phyloP scores from a whole-genome alignment of 352 stramenopile species.

The Pythium sp. region DNA sequence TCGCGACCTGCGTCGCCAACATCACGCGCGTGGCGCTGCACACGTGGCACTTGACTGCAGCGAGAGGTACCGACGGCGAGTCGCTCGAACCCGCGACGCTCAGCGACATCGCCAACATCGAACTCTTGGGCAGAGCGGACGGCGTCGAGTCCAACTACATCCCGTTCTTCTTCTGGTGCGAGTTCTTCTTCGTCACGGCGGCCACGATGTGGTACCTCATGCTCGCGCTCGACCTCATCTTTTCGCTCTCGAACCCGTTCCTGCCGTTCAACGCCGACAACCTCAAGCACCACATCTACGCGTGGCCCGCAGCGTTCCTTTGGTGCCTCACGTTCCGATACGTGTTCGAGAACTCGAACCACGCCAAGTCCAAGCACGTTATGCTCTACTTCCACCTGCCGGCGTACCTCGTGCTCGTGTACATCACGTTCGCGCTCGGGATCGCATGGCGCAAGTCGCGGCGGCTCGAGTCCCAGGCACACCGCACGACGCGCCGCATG shows the following conservation, averaged over 20 bases:
- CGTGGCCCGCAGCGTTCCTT: constrained; percentile 66
- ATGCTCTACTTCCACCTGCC: constrained; percentile 72
- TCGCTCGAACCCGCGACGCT: constrained; percentile 38
- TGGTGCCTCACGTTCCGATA: constrained; percentile 76
- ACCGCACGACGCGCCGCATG: constrained; percentile 76
- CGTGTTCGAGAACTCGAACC: constrained; percentile 35
- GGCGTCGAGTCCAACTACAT: constrained; percentile 42
- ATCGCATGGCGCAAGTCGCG: constrained; percentile 69
- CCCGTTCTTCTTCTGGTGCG: constrained; percentile 80
- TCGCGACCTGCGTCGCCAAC: constrained; percentile 65
- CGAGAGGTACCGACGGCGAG: constrained; percentile 15
- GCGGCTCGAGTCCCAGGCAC: constrained; percentile 69
- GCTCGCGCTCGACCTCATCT: constrained; percentile 82
- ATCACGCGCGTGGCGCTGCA: constrained; percentile 63
- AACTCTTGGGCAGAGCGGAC: constrained; percentile 30
- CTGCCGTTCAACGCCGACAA: constrained; percentile 85
- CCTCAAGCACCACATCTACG: constrained; percentile 78
- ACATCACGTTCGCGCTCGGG: constrained; percentile 55
- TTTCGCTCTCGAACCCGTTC: constrained; percentile 86
- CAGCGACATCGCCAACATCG: constrained; percentile 57
- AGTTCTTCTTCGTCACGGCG: constrained; percentile 81
- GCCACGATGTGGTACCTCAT: constrained; percentile 85
- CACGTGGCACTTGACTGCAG: constrained; percentile 35
- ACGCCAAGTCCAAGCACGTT: constrained; percentile 33
- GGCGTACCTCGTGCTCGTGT: constrained; percentile 62